Percentiles rank a stretch among this genome's conserved stretches.
phyloP scores from a whole-genome alignment of 2,329 filamentous ascomycete genomes.

The Trichoderma brevicompactum region DNA sequence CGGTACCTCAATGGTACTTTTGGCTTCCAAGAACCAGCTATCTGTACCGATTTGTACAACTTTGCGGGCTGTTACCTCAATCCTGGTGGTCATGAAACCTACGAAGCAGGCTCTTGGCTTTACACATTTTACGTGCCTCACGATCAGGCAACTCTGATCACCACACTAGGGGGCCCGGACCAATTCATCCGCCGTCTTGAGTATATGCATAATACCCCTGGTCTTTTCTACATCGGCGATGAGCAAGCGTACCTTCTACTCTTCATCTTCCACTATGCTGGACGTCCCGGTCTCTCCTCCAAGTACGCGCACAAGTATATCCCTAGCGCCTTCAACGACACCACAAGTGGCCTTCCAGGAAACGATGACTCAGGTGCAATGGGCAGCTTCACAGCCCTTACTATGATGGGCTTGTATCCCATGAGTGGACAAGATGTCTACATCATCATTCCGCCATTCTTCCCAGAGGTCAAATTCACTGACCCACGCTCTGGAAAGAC shows the following conservation, averaged over 20 bases:
- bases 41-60: constrained; percentile 48
- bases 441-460: constrained; percentile 57
- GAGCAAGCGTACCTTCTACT: constrained; percentile 58
- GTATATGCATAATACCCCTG: constrained; percentile 65
- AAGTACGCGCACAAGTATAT: constrained; percentile 67
- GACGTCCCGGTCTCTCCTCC: constrained; percentile 61
- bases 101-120: constrained; percentile 72
- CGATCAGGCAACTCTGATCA: constrained; percentile 54
- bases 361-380: constrained; percentile 60
- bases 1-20: constrained; percentile 68
- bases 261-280: constrained; percentile 67
- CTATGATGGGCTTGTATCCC: constrained; percentile 59
- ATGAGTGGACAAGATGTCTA: constrained; percentile 60
- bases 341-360: constrained; percentile 60
- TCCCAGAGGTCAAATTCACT: constrained; percentile 49
- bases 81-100: constrained; percentile 52
- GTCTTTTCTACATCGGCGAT: constrained; percentile 71
- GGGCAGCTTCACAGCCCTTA: constrained; percentile 56
- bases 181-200: constrained; percentile 63
- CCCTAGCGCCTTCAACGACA: constrained; percentile 69
- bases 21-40: constrained; percentile 65
- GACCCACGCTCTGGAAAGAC: constrained; percentile 36
- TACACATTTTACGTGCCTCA: constrained; percentile 67
- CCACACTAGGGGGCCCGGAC: constrained; percentile 60
- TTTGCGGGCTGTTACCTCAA: constrained; percentile 46